A percentile compares a stretch with the other conserved stretches of the same genome.
Evolutionary conservation across 208 protist genomes (phyloP).

Genomic region (Leishmania tarentolae): DNA sequence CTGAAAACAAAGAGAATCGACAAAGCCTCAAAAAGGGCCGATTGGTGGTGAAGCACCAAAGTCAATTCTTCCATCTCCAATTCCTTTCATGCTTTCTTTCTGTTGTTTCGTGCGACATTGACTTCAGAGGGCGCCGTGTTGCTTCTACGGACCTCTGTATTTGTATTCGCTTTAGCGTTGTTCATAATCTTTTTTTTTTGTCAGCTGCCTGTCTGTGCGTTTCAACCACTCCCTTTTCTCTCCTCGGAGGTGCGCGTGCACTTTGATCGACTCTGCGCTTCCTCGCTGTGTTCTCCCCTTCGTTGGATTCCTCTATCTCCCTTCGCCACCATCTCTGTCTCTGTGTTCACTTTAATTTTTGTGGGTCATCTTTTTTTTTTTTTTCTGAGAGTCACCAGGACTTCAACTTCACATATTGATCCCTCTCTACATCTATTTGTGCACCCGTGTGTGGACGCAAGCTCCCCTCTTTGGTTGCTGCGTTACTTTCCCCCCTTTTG

Average conservation of each 20-base stretch:
- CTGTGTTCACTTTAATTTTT: not conserved
- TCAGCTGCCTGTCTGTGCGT: not conserved
- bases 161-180: not conserved
- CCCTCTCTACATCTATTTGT: not conserved
- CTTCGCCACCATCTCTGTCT: not conserved
- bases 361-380: not conserved
- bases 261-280: too few relatives aligned
- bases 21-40: not conserved
- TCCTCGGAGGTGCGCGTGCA: too few relatives aligned
- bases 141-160: not conserved
- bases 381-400: not conserved
- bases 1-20: not conserved
- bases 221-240: not conserved
- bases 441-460: not conserved
- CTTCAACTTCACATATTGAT: not conserved
- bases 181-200: not conserved
- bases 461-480: not conserved
- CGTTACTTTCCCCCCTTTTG: not conserved
- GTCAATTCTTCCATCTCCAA: not conserved
- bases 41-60: not conserved
- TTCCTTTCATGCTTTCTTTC: not conserved
- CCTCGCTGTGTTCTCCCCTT: not conserved
- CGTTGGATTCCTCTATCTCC: not conserved
- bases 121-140: not conserved
- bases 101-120: not conserved